A percentile compares a stretch with the other conserved stretches of the same genome.
phyloP scores from a whole-genome alignment of 1,139 yeast species.

The Meyerozyma athensensis region DNA sequence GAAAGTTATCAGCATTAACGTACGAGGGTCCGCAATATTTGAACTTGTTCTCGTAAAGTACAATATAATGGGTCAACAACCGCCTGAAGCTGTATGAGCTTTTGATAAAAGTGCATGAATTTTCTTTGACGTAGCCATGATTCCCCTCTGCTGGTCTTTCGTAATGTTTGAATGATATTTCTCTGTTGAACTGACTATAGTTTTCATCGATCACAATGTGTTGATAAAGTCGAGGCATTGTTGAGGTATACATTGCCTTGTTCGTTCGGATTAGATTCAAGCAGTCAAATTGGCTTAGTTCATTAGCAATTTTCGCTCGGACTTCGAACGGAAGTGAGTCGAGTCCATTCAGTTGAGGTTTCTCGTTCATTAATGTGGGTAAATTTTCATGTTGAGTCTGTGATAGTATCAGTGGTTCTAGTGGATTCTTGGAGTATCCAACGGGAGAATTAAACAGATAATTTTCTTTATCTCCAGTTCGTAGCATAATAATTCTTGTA shows the following conservation, averaged over 20 bases:
- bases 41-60: slow-evolving; percentile 4
- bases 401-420: slow-evolving; percentile 3
- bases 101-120: slow-evolving; percentile 28
- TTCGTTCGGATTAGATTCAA: slow-evolving; percentile 29
- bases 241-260: slow-evolving; percentile 23
- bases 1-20: slow-evolving; percentile 6
- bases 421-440: slow-evolving; percentile 25
- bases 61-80: slow-evolving; percentile 19
- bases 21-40: background rate
- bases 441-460: slow-evolving; percentile 15
- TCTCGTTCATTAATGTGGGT: background rate
- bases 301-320: slow-evolving; percentile 23
- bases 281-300: slow-evolving; percentile 40
- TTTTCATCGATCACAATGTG: slow-evolving; percentile 35
- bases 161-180: slow-evolving; percentile 15
- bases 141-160: slow-evolving; percentile 6
- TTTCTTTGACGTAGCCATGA: slow-evolving; percentile 7
- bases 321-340: slow-evolving; percentile 37
- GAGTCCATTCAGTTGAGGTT: slow-evolving; percentile 10
- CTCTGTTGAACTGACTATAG: slow-evolving; percentile 33
- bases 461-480: background rate
- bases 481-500: background rate
- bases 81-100: slow-evolving; percentile 31
- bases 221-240: slow-evolving; percentile 32
- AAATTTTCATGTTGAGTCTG: background rate